Percentiles rank a stretch among this genome's conserved stretches.
Conservation (phyloP, 176 grass and related monocot species). For the Carex pumila region DNA sequence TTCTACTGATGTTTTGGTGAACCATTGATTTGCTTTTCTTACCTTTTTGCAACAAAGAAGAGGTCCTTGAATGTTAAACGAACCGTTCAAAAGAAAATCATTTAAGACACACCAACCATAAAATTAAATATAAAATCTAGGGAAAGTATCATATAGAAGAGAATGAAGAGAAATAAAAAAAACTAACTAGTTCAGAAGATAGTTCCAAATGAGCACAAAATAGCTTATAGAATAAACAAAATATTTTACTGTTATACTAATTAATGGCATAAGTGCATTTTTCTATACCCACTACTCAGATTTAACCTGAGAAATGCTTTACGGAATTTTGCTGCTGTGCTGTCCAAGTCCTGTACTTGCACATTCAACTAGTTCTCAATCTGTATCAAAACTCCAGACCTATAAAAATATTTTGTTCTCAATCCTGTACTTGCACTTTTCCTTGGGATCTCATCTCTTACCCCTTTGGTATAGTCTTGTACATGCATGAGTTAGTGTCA, state of each 20-base stretch:
- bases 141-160: neutral
- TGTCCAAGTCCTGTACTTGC: neutral
- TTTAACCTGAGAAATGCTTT: neutral
- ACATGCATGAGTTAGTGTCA: neutral
- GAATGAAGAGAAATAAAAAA: neutral
- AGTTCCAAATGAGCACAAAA: neutral
- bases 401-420: too few species aligned
- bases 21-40: neutral
- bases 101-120: neutral
- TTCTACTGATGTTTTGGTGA: neutral
- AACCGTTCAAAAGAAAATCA: neutral
- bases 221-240: neutral
- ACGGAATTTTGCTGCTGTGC: neutral
- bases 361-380: neutral
- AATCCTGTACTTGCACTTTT: neutral
- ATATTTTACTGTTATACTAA: neutral
- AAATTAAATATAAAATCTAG: neutral
- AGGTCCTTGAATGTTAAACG: neutral
- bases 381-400: neutral
- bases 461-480: neutral
- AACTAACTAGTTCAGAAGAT: neutral
- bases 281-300: neutral
- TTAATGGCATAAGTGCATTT: neutral
- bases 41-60: neutral
- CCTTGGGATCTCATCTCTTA: neutral